Base-by-base conservation (phyloP, 768 basidiomycete species). In the Suillus plorans region DNA sequence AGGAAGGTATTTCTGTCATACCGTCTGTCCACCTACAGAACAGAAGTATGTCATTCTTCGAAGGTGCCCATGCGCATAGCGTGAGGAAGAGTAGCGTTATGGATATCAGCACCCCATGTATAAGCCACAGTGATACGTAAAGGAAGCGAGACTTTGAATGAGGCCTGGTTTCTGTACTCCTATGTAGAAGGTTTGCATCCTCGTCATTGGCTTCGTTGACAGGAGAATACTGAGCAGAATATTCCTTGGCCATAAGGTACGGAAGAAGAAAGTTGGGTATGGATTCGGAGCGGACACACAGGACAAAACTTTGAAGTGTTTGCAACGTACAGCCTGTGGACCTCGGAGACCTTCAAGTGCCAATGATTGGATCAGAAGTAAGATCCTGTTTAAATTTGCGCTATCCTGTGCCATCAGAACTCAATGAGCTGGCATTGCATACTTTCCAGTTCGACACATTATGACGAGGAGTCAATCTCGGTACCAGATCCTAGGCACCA, bases 1-100 rank as follows among this genome's bases (percentile, higher is more conserved):
- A 50, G 49, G 6, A 50, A 28, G 25, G 49, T 7, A 25, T 16
- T 50, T 28, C 2, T 16, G 22, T 50, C 25, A 50, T 25, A 5
- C 22, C 25, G 25, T 50, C 14, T 50, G 22, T 50, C 22, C 49
- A 50, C 49, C 49, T 25, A 50, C 49, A 50, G 25, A 28, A 50
- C 49, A 50, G 3, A 14, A 25, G 25, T 50, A 50, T 25, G 25
- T 7, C 22, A 16, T 28, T 25, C 7, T 25, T 50, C 49, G 7
- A 28, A 50, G 25, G 49, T 25, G 49, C 25, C 25, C 22, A 25
- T n/a, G 50, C 44, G 63, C 68, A 68, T 53, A 68, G 44, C 39
- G 47, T 36, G 41, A 68, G 64, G 45, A 64, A 62, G n/a, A 64
- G 2, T 6, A 44, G 7, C 31, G 55, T 52, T 28, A 60, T 7